phyloP scores from a whole-genome alignment of 2,329 filamentous ascomycete genomes.

The Aspergillus sp. region DNA sequence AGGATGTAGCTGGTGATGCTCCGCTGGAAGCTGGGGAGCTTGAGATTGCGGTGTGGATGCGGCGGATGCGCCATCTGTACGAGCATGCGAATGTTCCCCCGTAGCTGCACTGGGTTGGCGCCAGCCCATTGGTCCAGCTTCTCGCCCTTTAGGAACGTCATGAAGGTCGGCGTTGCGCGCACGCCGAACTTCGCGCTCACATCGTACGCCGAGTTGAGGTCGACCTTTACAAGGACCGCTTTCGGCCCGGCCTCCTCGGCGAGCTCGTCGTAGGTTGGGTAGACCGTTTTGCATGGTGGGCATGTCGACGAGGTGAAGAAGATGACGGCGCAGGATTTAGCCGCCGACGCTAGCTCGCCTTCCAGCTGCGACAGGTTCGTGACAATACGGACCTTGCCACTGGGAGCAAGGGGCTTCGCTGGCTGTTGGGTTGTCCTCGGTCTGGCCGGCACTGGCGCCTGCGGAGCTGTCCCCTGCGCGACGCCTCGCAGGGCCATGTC shows the following conservation, averaged over 20 bases:
- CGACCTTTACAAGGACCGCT: slow-evolving; percentile 70
- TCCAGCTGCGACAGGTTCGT: slow-evolving; percentile 53
- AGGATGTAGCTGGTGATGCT: slow-evolving; percentile 58
- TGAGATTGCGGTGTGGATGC: slow-evolving; percentile 65
- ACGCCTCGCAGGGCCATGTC: slow-evolving; percentile 54
- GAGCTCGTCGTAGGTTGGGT: slow-evolving; percentile 71
- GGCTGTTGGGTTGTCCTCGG: slow-evolving; percentile 1
- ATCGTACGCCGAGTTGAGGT: slow-evolving; percentile 58
- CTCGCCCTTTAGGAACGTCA: slow-evolving; percentile 68
- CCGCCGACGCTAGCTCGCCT: slow-evolving; percentile 49
- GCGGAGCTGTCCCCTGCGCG: slow-evolving; percentile 46
- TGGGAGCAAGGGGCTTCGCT: slow-evolving; percentile 7
- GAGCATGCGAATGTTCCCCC: slow-evolving; percentile 62
- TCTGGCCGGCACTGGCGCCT: slow-evolving; percentile 3
- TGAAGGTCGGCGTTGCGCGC: slow-evolving; percentile 75
- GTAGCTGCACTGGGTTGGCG: slow-evolving; percentile 58
- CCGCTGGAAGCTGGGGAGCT: slow-evolving; percentile 60
- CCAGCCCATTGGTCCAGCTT: slow-evolving; percentile 75
- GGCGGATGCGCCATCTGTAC: slow-evolving; percentile 64
- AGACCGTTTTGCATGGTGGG: slow-evolving; percentile 71
- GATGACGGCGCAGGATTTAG: slow-evolving; percentile 62
- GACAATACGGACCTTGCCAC: slow-evolving; percentile 51
- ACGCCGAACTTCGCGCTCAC: slow-evolving; percentile 59
- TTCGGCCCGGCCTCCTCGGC: slow-evolving; percentile 62
- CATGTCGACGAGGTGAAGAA: slow-evolving; percentile 92